These are phyloP conservation scores for Reutealis trisperma DNA, from an alignment of 345 rosid species.

Conservation along the genomic window DNA sequence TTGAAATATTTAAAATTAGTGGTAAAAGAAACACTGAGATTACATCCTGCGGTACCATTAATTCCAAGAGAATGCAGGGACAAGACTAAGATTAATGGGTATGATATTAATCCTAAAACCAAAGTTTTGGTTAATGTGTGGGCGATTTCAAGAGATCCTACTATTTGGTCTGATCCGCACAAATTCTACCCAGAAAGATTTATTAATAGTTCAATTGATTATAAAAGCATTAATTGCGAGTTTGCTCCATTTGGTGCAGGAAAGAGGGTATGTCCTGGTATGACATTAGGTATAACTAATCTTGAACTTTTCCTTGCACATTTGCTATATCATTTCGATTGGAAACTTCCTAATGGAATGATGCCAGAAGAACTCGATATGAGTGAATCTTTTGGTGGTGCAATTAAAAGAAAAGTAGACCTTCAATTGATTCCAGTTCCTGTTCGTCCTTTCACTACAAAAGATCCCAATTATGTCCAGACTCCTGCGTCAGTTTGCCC, in stretches of 20 bases:
- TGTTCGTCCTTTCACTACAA: background rate
- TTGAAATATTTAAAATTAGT: conserved; percentile 17
- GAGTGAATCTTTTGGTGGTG: background rate
- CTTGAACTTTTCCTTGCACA: conserved; percentile 5
- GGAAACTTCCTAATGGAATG: conserved; percentile 2
- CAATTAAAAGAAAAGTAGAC: background rate
- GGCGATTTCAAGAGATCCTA: conserved; percentile 14
- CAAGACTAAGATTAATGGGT: background rate
- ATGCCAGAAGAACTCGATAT: background rate
- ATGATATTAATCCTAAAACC: background rate
- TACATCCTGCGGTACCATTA: conserved; percentile 7
- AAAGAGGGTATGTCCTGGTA: conserved; percentile 7
- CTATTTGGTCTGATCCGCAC: background rate
- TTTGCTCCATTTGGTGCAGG: conserved; percentile 4
- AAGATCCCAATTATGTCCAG: too few relatives aligned
- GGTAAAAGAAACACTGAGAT: conserved; percentile 19
- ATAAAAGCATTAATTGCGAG: conserved; percentile 1
- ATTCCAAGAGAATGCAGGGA: conserved; percentile 11
- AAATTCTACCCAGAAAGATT: conserved; percentile 13
- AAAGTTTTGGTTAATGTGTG: background rate
- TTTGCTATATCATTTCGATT: conserved; percentile 4
- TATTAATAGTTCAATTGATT: background rate
- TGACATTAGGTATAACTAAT: conserved; percentile 5
- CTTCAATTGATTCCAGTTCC: background rate
- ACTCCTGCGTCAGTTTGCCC: too few relatives aligned